Percentiles rank a stretch among this genome's conserved stretches.
Conservation (phyloP, 140 eudicot genomes). For the Cichorium intybus region DNA sequence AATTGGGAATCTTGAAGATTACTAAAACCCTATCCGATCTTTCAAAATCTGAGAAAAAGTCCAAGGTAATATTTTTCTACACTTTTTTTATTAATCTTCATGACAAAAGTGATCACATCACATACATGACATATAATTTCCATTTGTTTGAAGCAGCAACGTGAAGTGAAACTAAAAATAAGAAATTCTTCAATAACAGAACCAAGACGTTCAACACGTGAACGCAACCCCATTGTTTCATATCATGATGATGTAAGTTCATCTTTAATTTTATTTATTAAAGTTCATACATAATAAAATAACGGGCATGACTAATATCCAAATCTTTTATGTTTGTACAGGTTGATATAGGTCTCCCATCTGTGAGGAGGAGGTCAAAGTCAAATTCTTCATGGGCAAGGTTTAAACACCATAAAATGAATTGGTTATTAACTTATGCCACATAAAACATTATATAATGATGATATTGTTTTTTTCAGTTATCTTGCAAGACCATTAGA, state of each 20-base stretch:
- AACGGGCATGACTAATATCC: background rate
- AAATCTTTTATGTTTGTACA: slow-evolving; percentile 23
- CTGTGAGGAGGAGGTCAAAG: slow-evolving; percentile 56
- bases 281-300: background rate
- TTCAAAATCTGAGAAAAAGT: slow-evolving; percentile 49
- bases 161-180: slow-evolving; percentile 46
- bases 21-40: slow-evolving; percentile 55
- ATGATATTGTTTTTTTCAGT: slow-evolving; percentile 31
- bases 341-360: slow-evolving; percentile 61
- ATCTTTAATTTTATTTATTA: background rate
- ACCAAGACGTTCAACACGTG: slow-evolving; percentile 90
- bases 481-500: slow-evolving; percentile 74
- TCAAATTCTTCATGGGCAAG: slow-evolving; percentile 62
- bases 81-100: background rate
- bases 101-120: background rate
- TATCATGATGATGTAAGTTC: slow-evolving; percentile 73
- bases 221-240: slow-evolving; percentile 51
- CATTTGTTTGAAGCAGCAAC: slow-evolving; percentile 33
- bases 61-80: slow-evolving; percentile 42
- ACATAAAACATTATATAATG: background rate
- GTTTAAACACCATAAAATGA: slow-evolving; percentile 28
- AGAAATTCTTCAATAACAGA: slow-evolving; percentile 29
- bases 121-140: background rate
- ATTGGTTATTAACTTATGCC: background rate
- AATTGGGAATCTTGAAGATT: slow-evolving; percentile 66